phyloP scores from a whole-genome alignment of 1,139 yeast species.

The Suhomyces bolitotheri region DNA sequence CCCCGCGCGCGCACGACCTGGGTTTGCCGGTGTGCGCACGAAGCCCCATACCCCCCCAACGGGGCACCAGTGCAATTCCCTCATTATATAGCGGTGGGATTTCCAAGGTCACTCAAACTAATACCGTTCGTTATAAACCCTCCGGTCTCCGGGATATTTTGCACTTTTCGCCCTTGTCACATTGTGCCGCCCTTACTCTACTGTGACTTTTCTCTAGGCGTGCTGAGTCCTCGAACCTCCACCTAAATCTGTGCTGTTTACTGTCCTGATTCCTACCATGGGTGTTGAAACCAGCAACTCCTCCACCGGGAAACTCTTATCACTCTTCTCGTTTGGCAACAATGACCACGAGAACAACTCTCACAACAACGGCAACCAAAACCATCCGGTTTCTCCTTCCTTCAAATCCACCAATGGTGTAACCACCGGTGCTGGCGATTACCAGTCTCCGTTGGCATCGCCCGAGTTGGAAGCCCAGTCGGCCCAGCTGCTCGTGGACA shows the following conservation, averaged over 20 bases:
- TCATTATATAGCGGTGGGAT: constrained; percentile 6
- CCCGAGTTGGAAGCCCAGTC: constrained; percentile 2
- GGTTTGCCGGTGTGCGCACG: constrained; percentile 4
- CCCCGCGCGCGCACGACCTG: constrained; percentile 9
- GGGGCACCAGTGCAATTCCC: constrained; percentile 7
- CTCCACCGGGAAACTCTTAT: constrained; percentile 12
- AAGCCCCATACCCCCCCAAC: constrained; percentile 7
- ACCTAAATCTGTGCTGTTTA: no score
- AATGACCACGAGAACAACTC: constrained; percentile 10
- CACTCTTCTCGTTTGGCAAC: constrained; percentile 14
- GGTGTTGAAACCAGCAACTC: constrained; percentile 1
- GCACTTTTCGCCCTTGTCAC: not conserved
- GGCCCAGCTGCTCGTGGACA: constrained; percentile 34
- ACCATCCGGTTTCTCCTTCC: constrained; percentile 6
- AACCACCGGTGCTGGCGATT: constrained; percentile 1
- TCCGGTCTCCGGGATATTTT: not conserved
- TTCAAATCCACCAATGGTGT: constrained; percentile 2
- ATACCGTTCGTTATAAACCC: not conserved
- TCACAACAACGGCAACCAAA: constrained; percentile 2
- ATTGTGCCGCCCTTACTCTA: no score
- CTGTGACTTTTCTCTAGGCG: no score
- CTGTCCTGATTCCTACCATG: constrained; percentile 1
- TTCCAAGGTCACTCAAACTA: constrained; percentile 4
- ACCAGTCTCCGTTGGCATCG: constrained; percentile 8
- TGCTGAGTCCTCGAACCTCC: no score